A percentile compares a stretch with the other conserved stretches of the same genome.
Evolutionary conservation across 371 early-diverging fungal genomes (phyloP).

Genomic region (Circinella umbellata): DNA sequence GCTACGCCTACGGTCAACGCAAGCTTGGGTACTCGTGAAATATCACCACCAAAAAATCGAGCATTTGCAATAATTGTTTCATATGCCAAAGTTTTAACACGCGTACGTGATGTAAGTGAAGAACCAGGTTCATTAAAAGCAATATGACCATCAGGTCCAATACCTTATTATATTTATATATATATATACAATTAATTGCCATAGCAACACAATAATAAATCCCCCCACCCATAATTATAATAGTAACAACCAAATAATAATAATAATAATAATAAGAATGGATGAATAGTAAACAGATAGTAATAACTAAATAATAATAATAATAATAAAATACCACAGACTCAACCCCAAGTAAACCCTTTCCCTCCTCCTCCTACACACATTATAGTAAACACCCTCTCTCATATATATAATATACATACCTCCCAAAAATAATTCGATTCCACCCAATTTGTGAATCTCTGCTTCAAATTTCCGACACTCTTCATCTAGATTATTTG

Average conservation of each 20-base stretch:
- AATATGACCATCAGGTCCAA: constrained; percentile 92
- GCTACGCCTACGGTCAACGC: constrained; percentile 91
- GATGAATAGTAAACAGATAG: no score
- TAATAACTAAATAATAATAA: no score
- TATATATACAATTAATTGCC: no score
- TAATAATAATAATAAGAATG: no score
- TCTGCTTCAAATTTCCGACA: constrained; percentile 81
- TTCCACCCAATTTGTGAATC: constrained; percentile 79
- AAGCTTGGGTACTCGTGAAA: constrained; percentile 87
- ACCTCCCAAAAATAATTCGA: constrained; percentile 83
- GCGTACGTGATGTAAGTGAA: constrained; percentile 81
- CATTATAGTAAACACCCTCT: no score
- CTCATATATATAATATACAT: neutral
- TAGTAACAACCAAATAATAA: no score
- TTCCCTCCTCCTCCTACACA: no score
- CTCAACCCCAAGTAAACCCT: no score
- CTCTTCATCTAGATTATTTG: constrained; percentile 78
- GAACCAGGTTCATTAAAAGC: constrained; percentile 93
- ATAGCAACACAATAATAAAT: no score
- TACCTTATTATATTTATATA: constrained; percentile 24
- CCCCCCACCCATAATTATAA: no score
- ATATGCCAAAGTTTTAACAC: constrained; percentile 92
- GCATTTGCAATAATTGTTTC: constrained; percentile 91
- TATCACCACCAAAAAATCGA: constrained; percentile 86
- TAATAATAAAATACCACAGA: no score